Evolutionary conservation across 2,329 filamentous ascomycete species (phyloP).

Genomic region (Fusarium lateritium): DNA sequence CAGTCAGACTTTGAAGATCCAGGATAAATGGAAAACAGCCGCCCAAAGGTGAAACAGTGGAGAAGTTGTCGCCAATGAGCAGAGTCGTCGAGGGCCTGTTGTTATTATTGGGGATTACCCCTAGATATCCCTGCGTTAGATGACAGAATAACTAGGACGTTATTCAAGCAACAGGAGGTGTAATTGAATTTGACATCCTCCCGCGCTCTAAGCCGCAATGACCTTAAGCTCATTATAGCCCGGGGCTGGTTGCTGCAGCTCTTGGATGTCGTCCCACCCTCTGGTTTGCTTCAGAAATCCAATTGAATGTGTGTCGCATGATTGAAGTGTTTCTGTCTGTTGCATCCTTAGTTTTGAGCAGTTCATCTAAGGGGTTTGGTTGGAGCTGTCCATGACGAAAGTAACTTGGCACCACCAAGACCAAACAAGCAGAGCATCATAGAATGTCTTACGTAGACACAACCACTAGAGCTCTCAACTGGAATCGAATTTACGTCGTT

Average conservation of each 20-base stretch:
- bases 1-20: conserved; percentile 20
- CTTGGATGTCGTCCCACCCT: neutral
- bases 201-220: conserved; percentile 4
- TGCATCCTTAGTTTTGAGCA: conserved; percentile 37
- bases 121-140: conserved; percentile 16
- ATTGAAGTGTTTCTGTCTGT: conserved; percentile 38
- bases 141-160: conserved; percentile 10
- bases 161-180: neutral
- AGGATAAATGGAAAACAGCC: conserved; percentile 26
- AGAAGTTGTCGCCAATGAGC: conserved; percentile 33
- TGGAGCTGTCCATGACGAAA: conserved; percentile 26
- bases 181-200: conserved; percentile 4
- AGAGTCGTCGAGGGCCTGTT: conserved; percentile 10
- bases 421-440: neutral
- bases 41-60: conserved; percentile 40
- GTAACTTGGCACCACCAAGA: neutral
- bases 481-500: conserved; percentile 30
- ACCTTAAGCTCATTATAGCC: conserved; percentile 27
- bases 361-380: conserved; percentile 17
- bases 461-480: conserved; percentile 14
- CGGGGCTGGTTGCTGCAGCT: conserved; percentile 14
- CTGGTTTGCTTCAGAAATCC: neutral
- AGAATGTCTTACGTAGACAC: conserved; percentile 30
- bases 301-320: conserved; percentile 42
- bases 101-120: conserved; percentile 38